Base-by-base conservation (phyloP, 192 early-diverging fungal species). In the Coemansia sp. region DNA sequence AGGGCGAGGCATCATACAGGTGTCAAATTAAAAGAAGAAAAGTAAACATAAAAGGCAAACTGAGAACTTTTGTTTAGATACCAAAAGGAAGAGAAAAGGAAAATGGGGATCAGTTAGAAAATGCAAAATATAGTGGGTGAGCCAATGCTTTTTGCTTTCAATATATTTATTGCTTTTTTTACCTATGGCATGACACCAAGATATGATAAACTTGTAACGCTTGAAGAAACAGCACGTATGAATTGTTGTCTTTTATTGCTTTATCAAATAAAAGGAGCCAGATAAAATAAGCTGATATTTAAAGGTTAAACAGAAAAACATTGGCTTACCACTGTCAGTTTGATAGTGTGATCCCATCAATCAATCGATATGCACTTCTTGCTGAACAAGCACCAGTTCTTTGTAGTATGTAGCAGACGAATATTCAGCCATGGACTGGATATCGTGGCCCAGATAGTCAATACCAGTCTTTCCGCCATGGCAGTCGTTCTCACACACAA, bases 401-500 rank as follows among this genome's bases (percentile, higher is more conserved):
- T 71, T 66, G 52, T 74, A 75, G 63, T 80, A 80, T 4, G 61
- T 51, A 4, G 77, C 68, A 8, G 40, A n/a, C 6, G 52, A 43
- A 57, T 66, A 67, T 7, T 43, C 29, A 25, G 33, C 43, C 67
- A 74, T 74, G 29, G 67, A 63, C 10, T 39, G 33, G 15, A 59
- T 40, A 40, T 57, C 64, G 15, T 58, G 42, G 46, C 71, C 65
- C 26, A 76, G 61, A 48, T 77, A 68, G 8, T 61, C 59, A 12
- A 64, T 59, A 5, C 78, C 78, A 3, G 55, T 71, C 15, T 65
- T 58, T 16, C 68, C 82, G 31, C 57, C 67, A 68, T 88, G 87
- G 72, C 95, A 97, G 77, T 97, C 92, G 29, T 84, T 84, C 33
- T 75, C 71, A 69, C 95, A 97, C 12, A 85, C 85, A 71, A 87